Evolutionary conservation across 768 basidiomycete genomes (phyloP), one percentile per base, ranked within the genome.

Genomic region (Punctularia strigosozonata): DNA sequence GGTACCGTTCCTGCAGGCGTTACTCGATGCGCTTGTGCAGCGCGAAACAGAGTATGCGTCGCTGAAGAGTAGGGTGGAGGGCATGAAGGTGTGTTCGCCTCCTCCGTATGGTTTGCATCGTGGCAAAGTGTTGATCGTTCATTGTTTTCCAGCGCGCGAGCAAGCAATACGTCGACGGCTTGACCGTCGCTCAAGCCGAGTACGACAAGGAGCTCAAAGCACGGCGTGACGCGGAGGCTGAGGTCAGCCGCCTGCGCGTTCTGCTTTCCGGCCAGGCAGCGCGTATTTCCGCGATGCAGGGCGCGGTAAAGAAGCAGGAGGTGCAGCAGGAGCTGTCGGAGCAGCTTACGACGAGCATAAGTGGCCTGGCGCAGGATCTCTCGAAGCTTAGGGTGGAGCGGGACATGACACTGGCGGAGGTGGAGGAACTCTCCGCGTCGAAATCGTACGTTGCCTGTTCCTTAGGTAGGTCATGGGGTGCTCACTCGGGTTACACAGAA

Each of bases 111-210:
- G 15, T 25, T 28, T 36, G 5, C 39, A 37, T 21, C 22, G 25
- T 18, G 12, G 28, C 25, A 31, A 19, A 41, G 5, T 43, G 36
- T 31, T 32, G 34, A 31, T 38, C 39, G 26, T 37, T 35, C 25
- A 39, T 6, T 25, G 19, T 25, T 35, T 32, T 23, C 24, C 53
- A 99, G 94, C 69, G 94, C 36, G 78, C 85, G 35, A 95, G 89
- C 53, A 83, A 85, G 46, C 85, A 89, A 46, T 92, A 86, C 44
- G 85, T 91, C 40, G 84, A 91, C 45, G 95, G 95, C 30, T 65
- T 99, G 30, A 80, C 80, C 1, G 90, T 92, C 19, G 91, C 94
- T 2, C 86, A 91, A 49, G 80, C 82, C 31, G 95, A 98, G 54
- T 97, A 94, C 54, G 92, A 97, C 53, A 76, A 76, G 37, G 95